These are phyloP conservation scores for Capsella bursapastoris DNA, from an alignment of 345 rosid genomes.

Conservation along the genomic window DNA sequence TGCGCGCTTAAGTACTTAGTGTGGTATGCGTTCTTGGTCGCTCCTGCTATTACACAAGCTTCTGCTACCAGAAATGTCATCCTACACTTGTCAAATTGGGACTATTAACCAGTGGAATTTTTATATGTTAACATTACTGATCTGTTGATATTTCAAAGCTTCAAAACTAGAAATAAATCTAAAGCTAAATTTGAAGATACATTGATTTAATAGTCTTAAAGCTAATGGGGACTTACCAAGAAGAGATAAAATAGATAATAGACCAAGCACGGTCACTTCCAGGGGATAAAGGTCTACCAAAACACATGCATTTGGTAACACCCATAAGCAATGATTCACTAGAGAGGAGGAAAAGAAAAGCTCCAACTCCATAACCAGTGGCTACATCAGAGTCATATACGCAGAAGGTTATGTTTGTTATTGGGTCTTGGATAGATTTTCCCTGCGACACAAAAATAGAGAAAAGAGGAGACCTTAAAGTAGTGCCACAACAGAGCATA, in stretches of 20 bases:
- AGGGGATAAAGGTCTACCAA: slow-evolving; percentile 81
- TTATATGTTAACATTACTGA: not conserved
- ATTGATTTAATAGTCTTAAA: too few relatives aligned
- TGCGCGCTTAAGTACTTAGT: slow-evolving; percentile 85
- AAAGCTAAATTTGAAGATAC: not conserved
- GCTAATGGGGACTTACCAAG: slow-evolving; percentile 60
- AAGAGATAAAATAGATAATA: slow-evolving; percentile 81
- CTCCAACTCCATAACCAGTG: slow-evolving; percentile 96
- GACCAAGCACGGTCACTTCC: slow-evolving; percentile 95
- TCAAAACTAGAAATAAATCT: not conserved
- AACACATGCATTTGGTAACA: slow-evolving; percentile 95
- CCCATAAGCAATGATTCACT: slow-evolving; percentile 89
- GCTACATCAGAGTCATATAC: slow-evolving; percentile 90
- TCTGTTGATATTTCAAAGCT: not conserved
- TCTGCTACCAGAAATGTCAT: slow-evolving; percentile 81
- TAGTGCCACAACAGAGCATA: not conserved
- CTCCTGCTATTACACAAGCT: slow-evolving; percentile 93
- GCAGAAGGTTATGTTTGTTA: slow-evolving; percentile 65
- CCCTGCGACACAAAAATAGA: slow-evolving; percentile 58
- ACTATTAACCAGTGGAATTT: too few relatives aligned
- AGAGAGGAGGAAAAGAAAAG: slow-evolving; percentile 87
- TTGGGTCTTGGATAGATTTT: slow-evolving; percentile 45
- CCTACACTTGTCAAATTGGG: slow-evolving; percentile 49
- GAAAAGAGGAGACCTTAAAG: not conserved
- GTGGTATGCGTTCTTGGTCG: slow-evolving; percentile 89